Conservation (phyloP, 208 protist species). For the Crithidia fasciculata region DNA sequence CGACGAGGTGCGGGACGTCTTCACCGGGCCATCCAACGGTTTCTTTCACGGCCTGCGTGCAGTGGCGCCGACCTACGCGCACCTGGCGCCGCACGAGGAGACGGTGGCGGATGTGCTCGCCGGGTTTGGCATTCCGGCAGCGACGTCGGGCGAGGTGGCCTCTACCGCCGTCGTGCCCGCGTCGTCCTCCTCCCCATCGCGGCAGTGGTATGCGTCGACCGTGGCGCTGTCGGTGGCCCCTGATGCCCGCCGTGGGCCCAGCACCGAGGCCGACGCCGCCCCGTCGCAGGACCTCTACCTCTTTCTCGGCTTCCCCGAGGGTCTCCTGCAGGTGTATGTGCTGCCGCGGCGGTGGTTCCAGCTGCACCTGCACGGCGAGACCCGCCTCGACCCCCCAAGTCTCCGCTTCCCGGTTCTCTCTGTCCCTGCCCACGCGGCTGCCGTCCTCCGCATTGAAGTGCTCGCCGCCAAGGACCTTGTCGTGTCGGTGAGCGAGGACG, state of each 20-base stretch:
- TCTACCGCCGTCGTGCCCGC: background rate
- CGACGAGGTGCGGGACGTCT: slow-evolving; percentile 78
- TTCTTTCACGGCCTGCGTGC: slow-evolving; percentile 84
- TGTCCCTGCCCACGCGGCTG: slow-evolving; percentile 43
- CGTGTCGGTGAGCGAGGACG: slow-evolving; percentile 76
- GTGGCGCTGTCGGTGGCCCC: slow-evolving; percentile 53
- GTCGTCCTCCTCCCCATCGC: background rate
- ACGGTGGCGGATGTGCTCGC: slow-evolving; percentile 66
- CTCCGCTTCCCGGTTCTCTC: slow-evolving; percentile 55
- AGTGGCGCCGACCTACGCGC: slow-evolving; percentile 81
- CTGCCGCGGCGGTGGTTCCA: slow-evolving; percentile 74
- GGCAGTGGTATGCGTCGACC: slow-evolving; percentile 70
- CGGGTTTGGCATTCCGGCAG: slow-evolving; percentile 48
- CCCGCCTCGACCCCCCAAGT: slow-evolving; percentile 62
- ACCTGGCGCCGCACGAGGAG: slow-evolving; percentile 59
- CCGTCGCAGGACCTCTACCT: slow-evolving; percentile 41
- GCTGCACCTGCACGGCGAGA: slow-evolving; percentile 39
- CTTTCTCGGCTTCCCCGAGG: slow-evolving; percentile 78
- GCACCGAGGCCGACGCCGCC: slow-evolving; percentile 16
- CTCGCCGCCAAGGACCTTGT: slow-evolving; percentile 57
- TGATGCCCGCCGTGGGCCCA: background rate
- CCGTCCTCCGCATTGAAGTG: slow-evolving; percentile 63
- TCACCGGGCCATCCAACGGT: slow-evolving; percentile 70
- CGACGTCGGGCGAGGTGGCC: background rate
- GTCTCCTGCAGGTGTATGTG: slow-evolving; percentile 71